Conservation (phyloP, 345 rosid genomes). For the Dovyalis caffra region DNA sequence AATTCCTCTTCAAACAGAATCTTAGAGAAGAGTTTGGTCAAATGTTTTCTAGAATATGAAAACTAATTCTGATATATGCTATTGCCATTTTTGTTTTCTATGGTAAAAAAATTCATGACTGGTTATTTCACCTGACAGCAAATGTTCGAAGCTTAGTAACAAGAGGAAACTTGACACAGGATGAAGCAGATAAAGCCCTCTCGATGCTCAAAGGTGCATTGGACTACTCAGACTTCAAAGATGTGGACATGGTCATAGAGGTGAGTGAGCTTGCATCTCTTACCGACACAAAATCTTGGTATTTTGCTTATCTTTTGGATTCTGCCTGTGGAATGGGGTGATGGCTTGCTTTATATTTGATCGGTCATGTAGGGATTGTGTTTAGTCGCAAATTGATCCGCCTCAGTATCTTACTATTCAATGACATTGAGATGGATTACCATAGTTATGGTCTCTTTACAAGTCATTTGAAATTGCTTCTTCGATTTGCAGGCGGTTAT, state of each 20-base stretch:
- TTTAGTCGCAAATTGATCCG: slow-evolving; percentile 6
- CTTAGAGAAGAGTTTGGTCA: not conserved
- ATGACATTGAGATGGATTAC: slow-evolving; percentile 2
- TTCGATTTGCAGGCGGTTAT: slow-evolving; percentile 75
- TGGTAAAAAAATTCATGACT: slow-evolving; percentile 4
- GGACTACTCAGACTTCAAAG: slow-evolving; percentile 77
- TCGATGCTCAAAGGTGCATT: slow-evolving; percentile 76
- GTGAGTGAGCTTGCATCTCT: slow-evolving; percentile 24
- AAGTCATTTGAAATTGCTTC: slow-evolving; percentile 6
- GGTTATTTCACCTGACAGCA: slow-evolving; percentile 42
- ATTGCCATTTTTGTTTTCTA: not conserved
- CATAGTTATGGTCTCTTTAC: not conserved
- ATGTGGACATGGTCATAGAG: slow-evolving; percentile 97
- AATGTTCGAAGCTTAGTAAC: slow-evolving; percentile 68
- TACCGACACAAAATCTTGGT: not conserved
- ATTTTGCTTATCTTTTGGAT: not conserved
- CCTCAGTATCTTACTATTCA: not conserved
- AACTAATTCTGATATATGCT: not conserved
- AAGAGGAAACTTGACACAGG: slow-evolving; percentile 63
- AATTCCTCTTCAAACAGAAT: too few species aligned
- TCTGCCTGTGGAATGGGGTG: not conserved
- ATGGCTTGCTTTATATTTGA: not conserved
- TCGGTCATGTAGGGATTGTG: too few species aligned
- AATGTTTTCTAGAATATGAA: not conserved
- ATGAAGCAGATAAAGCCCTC: slow-evolving; percentile 69